Percentiles rank a stretch among this genome's conserved stretches.
These are phyloP conservation scores for Graphium sp. DNA, from an alignment of 2,329 filamentous ascomycete species.

Conservation along the genomic window DNA sequence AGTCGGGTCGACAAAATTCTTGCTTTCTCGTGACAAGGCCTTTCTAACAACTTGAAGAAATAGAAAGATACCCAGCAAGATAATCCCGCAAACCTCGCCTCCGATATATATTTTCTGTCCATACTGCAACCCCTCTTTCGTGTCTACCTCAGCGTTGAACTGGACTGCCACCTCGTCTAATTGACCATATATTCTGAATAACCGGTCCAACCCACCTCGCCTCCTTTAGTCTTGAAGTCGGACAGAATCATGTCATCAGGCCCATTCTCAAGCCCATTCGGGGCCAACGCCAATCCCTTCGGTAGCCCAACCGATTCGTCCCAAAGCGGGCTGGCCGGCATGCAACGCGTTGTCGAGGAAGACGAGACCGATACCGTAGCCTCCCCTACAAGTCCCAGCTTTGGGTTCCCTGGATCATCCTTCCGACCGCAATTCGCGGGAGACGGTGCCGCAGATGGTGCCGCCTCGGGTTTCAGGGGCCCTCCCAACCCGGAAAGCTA, in stretches of 20 bases:
- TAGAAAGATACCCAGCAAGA: too few relatives aligned
- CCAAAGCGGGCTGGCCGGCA: too few relatives aligned
- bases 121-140: too few relatives aligned
- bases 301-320: constrained; percentile 29
- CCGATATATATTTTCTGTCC: too few relatives aligned
- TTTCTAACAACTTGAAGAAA: too few relatives aligned
- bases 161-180: too few relatives aligned
- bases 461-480: constrained; percentile 25
- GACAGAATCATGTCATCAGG: constrained; percentile 38
- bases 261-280: constrained; percentile 60
- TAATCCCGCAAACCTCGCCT: too few relatives aligned
- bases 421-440: constrained; percentile 37
- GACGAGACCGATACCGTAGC: constrained; percentile 63
- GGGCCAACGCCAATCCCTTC: constrained; percentile 57
- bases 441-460: constrained; percentile 27
- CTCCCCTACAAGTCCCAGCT: constrained; percentile 53
- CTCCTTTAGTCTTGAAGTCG: constrained; percentile 2
- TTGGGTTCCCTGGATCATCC: constrained; percentile 25
- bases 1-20: too few relatives aligned
- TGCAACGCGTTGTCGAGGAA: constrained; percentile 56
- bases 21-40: too few relatives aligned
- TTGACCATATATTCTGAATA: neutral
- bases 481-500: constrained; percentile 50
- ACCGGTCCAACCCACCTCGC: neutral
- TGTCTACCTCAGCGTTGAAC: too few relatives aligned